phyloP scores from a whole-genome alignment of 2,329 filamentous ascomycete genomes.

The Fusarium sp. region DNA sequence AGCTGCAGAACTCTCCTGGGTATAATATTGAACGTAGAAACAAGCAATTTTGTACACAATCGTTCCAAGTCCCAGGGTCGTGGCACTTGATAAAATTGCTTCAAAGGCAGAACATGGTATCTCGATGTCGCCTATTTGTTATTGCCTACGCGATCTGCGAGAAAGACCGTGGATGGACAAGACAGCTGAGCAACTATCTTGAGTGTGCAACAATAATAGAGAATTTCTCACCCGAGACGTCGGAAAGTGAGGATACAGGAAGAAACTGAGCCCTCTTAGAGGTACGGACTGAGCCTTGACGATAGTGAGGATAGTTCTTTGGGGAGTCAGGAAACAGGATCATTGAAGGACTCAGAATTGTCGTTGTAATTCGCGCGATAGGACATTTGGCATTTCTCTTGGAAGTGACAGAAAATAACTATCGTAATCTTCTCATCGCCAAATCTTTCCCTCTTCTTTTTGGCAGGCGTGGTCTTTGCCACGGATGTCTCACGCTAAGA shows the following conservation, averaged over 20 bases:
- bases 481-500: background rate
- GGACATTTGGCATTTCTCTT: background rate
- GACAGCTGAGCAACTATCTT: background rate
- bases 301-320: background rate
- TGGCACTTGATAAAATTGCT: background rate
- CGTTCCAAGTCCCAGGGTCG: background rate
- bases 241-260: fast-evolving
- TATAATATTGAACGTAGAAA: background rate
- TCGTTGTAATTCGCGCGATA: too few relatives aligned
- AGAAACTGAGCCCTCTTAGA: background rate
- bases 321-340: background rate
- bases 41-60: background rate
- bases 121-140: fast-evolving
- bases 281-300: background rate
- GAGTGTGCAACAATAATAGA: background rate
- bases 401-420: background rate
- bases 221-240: background rate
- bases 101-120: background rate
- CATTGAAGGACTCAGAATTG: background rate
- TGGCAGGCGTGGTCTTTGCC: background rate
- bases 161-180: background rate
- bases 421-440: background rate
- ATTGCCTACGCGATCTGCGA: fast-evolving
- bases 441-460: background rate
- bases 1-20: background rate